These are phyloP conservation scores for Ocimum tenuiflorum DNA, from an alignment of 257 asterid species.

Conservation along the genomic window DNA sequence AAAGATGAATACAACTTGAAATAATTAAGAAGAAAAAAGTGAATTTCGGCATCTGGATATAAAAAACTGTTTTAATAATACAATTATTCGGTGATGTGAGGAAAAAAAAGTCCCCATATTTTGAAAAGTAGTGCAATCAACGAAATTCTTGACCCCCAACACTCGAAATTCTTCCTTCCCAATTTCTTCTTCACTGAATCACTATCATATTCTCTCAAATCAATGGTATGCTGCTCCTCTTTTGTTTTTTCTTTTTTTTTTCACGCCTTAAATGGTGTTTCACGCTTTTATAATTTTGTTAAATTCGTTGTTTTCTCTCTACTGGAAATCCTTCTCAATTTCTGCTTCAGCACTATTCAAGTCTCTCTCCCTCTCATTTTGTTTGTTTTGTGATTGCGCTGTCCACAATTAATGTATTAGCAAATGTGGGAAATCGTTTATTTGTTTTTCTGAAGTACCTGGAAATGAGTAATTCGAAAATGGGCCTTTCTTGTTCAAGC, in stretches of 20 bases:
- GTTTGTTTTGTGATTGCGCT: background rate
- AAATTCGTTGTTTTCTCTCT: background rate
- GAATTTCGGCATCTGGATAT: no score
- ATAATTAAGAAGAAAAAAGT: no score
- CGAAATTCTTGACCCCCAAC: slow-evolving; percentile 14
- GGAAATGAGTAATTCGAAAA: background rate
- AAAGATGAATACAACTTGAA: no score
- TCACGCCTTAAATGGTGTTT: background rate
- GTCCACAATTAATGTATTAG: background rate
- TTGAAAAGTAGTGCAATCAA: background rate
- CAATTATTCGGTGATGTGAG: background rate
- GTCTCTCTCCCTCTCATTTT: background rate
- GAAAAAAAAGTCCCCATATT: background rate
- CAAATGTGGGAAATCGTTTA: background rate
- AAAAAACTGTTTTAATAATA: no score
- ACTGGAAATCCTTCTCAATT: background rate
- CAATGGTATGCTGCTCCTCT: slow-evolving; percentile 23
- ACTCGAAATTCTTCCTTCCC: background rate
- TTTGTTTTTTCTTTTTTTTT: no score
- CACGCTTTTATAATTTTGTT: background rate
- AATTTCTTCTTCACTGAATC: slow-evolving; percentile 1
- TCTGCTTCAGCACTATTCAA: background rate
- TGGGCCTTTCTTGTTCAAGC: background rate
- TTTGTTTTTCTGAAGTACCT: background rate
- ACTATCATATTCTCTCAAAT: background rate